Conservation (phyloP, 2,329 filamentous ascomycete genomes). For the Atkinsonella hypoxylon region DNA sequence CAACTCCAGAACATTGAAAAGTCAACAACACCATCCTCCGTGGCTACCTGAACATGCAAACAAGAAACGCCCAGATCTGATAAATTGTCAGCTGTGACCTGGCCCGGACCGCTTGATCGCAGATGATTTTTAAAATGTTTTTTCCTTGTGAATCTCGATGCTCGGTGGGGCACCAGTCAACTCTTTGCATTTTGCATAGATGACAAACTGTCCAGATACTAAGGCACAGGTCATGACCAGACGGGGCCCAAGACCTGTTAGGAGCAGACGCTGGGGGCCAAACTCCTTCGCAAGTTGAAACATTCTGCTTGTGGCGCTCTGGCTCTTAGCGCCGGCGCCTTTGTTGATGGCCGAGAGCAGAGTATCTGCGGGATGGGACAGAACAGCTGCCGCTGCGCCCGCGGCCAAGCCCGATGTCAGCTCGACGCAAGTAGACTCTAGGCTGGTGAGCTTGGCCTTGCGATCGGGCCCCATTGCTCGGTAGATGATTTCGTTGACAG, state of each 20-base stretch:
- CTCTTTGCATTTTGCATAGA: constrained; percentile 42
- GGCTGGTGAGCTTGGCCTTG: constrained; percentile 56
- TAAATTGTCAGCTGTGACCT: not conserved
- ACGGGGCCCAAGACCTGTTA: constrained; percentile 37
- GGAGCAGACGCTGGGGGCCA: constrained; percentile 33
- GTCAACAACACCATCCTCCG: not conserved
- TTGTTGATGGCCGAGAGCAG: constrained; percentile 44
- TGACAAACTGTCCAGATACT: constrained; percentile 41
- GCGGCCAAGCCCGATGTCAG: constrained; percentile 76
- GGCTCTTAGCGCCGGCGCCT: constrained; percentile 35
- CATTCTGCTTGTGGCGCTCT: constrained; percentile 38
- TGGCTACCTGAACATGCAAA: not conserved
- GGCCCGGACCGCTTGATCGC: not conserved
- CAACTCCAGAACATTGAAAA: too few relatives aligned
- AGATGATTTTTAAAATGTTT: constrained; percentile 11
- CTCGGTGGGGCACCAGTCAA: constrained; percentile 37
- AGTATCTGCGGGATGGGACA: constrained; percentile 79
- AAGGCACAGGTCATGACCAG: constrained; percentile 41
- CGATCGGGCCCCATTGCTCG: constrained; percentile 48
- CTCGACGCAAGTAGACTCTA: constrained; percentile 72
- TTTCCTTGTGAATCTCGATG: constrained; percentile 42
- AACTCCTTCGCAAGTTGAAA: constrained; percentile 39
- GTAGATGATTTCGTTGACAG: constrained; percentile 68
- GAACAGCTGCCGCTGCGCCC: constrained; percentile 76
- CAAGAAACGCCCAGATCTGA: not conserved